Evolutionary conservation across 345 rosid species (phyloP).

Genomic region (Leavenworthia alabamica): DNA sequence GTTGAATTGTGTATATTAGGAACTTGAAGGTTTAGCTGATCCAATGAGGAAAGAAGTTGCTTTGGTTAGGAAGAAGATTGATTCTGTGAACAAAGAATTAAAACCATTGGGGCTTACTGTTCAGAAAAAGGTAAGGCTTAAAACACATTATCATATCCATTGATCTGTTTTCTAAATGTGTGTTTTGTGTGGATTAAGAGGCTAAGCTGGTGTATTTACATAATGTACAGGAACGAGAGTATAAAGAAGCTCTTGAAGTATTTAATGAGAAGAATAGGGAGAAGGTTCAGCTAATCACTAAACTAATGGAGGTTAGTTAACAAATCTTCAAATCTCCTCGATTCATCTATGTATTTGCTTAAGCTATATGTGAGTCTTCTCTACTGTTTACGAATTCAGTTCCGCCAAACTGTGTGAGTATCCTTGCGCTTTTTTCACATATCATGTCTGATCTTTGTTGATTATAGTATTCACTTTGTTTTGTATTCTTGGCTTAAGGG

Average conservation of each 20-base stretch:
- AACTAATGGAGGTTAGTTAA: conserved; percentile 71
- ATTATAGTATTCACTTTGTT: neutral
- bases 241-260: conserved; percentile 77
- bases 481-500: neutral
- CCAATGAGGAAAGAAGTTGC: conserved; percentile 96
- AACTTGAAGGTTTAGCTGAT: conserved; percentile 86
- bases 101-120: conserved; percentile 73
- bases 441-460: neutral
- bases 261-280: conserved; percentile 82
- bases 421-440: neutral
- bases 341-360: neutral
- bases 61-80: conserved; percentile 79
- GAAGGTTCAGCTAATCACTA: conserved; percentile 80
- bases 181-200: conserved; percentile 7
- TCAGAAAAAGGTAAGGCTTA: conserved; percentile 93
- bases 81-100: conserved; percentile 85
- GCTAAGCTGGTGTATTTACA: conserved; percentile 5
- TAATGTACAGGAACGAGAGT: conserved; percentile 65
- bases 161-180: neutral
- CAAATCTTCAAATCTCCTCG: neutral
- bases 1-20: conserved; percentile 43
- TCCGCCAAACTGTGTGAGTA: no score
- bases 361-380: neutral
- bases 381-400: neutral
- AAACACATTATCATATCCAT: neutral